These are phyloP conservation scores for Penicillium sp. DNA, from an alignment of 2,329 filamentous ascomycete species.

Conservation along the genomic window DNA sequence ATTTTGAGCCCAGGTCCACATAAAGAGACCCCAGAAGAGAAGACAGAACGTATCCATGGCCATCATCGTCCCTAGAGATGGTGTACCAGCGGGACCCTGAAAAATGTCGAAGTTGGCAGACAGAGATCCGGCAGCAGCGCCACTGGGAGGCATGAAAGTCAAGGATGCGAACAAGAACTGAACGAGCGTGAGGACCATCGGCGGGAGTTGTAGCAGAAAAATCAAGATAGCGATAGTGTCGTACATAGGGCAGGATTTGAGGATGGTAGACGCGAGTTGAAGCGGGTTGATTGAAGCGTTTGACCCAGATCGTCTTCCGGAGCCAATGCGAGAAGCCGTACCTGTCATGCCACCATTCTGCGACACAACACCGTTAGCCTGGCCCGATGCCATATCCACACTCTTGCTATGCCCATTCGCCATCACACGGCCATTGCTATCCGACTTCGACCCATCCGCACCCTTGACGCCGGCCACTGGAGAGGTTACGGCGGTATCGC, in stretches of 20 bases:
- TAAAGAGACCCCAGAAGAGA: constrained; percentile 75
- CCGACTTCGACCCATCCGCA: constrained; percentile 33
- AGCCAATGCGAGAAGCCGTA: constrained; percentile 33
- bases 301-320: constrained; percentile 36
- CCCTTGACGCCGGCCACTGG: constrained; percentile 27
- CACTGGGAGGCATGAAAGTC: constrained; percentile 84
- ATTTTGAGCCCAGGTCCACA: constrained; percentile 84
- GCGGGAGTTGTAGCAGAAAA: constrained; percentile 88
- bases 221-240: constrained; percentile 97
- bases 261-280: constrained; percentile 78
- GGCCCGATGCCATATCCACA: constrained; percentile 37
- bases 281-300: constrained; percentile 65
- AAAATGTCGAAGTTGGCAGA: constrained; percentile 89
- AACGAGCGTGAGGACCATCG: constrained; percentile 81
- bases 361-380: constrained; percentile 31
- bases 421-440: constrained; percentile 35
- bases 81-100: constrained; percentile 80
- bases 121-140: constrained; percentile 70
- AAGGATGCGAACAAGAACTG: constrained; percentile 91
- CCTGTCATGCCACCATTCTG: constrained; percentile 32
- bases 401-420: constrained; percentile 39
- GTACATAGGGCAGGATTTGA: constrained; percentile 84
- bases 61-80: constrained; percentile 79
- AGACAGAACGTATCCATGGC: constrained; percentile 82
- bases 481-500: constrained; percentile 34